phyloP scores from a whole-genome alignment of 148 eudicot genomes.

The Rheum nobile region DNA sequence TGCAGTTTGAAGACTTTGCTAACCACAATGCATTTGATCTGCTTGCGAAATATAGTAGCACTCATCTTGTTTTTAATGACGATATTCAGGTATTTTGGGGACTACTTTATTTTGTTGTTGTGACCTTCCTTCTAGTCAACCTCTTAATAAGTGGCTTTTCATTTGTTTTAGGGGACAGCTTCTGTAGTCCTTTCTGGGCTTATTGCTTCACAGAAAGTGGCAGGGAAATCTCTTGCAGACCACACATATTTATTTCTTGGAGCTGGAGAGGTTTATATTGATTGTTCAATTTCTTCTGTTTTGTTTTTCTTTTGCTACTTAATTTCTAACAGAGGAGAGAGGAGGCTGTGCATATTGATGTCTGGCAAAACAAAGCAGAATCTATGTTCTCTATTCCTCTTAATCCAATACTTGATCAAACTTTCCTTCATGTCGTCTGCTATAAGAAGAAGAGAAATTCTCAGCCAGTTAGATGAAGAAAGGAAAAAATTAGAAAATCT shows the following conservation, averaged over 20 bases:
- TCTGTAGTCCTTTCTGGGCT: slow-evolving; percentile 94
- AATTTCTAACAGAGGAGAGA: background rate
- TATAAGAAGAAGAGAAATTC: background rate
- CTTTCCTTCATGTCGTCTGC: background rate
- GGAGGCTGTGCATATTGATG: too few species aligned
- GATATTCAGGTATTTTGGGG: slow-evolving; percentile 71
- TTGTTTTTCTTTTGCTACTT: background rate
- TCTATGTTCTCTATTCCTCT: background rate
- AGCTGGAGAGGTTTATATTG: slow-evolving; percentile 75
- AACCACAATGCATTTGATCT: slow-evolving; percentile 93
- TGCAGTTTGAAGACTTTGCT: slow-evolving; percentile 98
- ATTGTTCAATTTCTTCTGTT: background rate
- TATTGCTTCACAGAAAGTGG: slow-evolving; percentile 58
- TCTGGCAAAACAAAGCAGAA: too few species aligned
- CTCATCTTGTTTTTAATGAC: slow-evolving; percentile 96
- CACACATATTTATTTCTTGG: slow-evolving; percentile 87
- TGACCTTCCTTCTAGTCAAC: background rate
- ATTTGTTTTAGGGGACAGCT: slow-evolving; percentile 69
- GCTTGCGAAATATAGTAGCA: slow-evolving; percentile 66
- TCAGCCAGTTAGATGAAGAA: background rate
- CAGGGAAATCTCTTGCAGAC: slow-evolving; percentile 68
- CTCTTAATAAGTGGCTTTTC: background rate
- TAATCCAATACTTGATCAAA: background rate
- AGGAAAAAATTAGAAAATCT: background rate
- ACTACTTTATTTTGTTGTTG: background rate